These are phyloP conservation scores for Cyclotella sp. DNA, from an alignment of 108 stramenopile genomes.

Conservation along the genomic window DNA sequence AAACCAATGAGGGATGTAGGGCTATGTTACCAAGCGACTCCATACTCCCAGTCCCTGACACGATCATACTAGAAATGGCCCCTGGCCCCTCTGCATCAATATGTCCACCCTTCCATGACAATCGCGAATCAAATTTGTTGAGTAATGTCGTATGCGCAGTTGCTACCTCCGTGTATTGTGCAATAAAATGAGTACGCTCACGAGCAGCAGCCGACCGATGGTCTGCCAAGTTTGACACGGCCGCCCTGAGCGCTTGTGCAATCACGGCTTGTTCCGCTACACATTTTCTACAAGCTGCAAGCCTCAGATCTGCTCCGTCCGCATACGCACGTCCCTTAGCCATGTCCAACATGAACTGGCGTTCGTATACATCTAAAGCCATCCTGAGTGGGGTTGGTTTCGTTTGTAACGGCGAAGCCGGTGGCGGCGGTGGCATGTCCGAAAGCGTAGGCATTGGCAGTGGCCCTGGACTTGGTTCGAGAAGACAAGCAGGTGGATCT, in stretches of 20 bases:
- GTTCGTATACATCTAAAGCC: constrained; percentile 78
- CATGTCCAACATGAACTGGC: constrained; percentile 78
- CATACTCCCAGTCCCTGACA: constrained; percentile 19
- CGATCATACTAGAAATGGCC: constrained; percentile 23
- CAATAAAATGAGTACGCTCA: constrained; percentile 69
- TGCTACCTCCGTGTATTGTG: constrained; percentile 61
- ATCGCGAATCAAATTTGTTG: constrained; percentile 61
- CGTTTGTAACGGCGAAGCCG: constrained; percentile 28
- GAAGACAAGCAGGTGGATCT: constrained; percentile 66
- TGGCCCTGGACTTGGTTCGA: constrained; percentile 72
- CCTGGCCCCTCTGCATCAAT: background rate
- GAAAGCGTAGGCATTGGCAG: constrained; percentile 24
- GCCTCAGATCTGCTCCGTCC: constrained; percentile 77
- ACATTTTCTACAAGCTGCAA: constrained; percentile 71
- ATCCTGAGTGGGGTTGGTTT: constrained; percentile 68
- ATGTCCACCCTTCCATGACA: constrained; percentile 15
- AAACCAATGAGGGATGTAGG: constrained; percentile 72
- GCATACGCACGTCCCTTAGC: constrained; percentile 76
- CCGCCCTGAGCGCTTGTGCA: constrained; percentile 79
- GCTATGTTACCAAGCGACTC: constrained; percentile 57
- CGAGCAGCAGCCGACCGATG: constrained; percentile 74
- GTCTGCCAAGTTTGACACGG: constrained; percentile 87
- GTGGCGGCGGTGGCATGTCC: constrained; percentile 60
- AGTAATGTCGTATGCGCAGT: constrained; percentile 59
- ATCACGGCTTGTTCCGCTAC: constrained; percentile 85